phyloP scores from a whole-genome alignment of 352 stramenopile genomes.

The Globisporangium uncinulatum region DNA sequence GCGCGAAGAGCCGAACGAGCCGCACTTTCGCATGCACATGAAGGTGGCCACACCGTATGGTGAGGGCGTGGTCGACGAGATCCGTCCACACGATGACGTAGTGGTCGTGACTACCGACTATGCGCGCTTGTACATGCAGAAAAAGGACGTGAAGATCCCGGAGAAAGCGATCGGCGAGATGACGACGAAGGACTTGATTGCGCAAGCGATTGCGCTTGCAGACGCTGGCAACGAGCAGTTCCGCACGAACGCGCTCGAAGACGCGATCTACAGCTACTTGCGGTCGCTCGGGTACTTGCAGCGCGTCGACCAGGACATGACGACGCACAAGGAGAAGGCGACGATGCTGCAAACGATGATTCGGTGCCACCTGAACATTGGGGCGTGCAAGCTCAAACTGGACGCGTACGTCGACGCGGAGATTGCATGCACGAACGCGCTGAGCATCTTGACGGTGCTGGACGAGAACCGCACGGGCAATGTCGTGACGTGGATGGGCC shows the following conservation, averaged over 20 bases:
- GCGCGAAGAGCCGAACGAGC: conserved; percentile 57
- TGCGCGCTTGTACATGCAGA: conserved; percentile 75
- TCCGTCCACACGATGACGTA: conserved; percentile 59
- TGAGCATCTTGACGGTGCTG: conserved; percentile 75
- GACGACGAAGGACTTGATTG: conserved; percentile 72
- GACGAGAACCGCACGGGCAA: conserved; percentile 73
- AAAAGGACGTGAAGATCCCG: conserved; percentile 64
- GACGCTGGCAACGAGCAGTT: conserved; percentile 73
- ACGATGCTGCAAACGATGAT: conserved; percentile 87
- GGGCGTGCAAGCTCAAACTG: conserved; percentile 78
- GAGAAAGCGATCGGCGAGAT: conserved; percentile 63
- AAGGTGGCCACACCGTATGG: conserved; percentile 76
- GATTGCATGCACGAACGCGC: conserved; percentile 75
- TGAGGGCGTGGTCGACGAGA: conserved; percentile 51
- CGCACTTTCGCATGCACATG: conserved; percentile 73
- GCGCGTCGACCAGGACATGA: conserved; percentile 65
- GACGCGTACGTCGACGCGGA: conserved; percentile 60
- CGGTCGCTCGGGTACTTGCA: conserved; percentile 63
- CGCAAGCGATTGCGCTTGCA: conserved; percentile 56
- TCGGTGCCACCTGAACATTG: conserved; percentile 83
- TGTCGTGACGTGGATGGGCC: conserved; percentile 82
- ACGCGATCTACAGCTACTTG: conserved; percentile 76
- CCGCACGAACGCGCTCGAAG: conserved; percentile 44
- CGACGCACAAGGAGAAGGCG: conserved; percentile 84
- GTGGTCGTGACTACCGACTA: conserved; percentile 63